These are phyloP conservation scores for Fonsecaea monophora DNA, from an alignment of 2,329 filamentous ascomycete genomes.

Conservation along the genomic window DNA sequence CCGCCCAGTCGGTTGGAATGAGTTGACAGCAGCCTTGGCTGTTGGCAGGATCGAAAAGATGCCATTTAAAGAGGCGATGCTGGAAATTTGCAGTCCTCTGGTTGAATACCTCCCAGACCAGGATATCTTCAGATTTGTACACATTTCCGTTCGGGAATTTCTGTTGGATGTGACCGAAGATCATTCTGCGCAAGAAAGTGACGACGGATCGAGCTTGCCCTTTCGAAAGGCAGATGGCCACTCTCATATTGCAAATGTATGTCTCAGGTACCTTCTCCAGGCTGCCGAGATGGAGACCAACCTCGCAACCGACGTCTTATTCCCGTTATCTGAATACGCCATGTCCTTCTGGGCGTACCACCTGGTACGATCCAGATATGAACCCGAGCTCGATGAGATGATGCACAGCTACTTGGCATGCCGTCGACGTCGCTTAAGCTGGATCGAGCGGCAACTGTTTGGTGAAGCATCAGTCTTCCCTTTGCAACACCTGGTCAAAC, in stretches of 20 bases:
- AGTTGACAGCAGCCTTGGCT: not conserved
- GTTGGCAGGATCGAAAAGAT: not conserved
- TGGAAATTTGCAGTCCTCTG: slow-evolving; percentile 2
- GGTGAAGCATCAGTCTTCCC: not conserved
- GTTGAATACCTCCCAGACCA: not conserved
- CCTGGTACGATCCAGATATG: not conserved
- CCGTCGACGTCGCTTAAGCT: not conserved
- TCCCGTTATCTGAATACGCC: not conserved
- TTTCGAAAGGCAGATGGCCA: not conserved
- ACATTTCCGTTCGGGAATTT: not conserved
- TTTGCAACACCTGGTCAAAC: not conserved
- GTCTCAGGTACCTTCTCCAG: not conserved
- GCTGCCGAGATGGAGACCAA: not conserved
- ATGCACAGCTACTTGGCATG: not conserved
- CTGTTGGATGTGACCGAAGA: not conserved
- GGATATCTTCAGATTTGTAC: not conserved
- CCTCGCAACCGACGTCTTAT: not conserved
- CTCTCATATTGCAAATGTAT: not conserved
- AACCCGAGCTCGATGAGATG: not conserved
- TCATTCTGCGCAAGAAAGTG: not conserved
- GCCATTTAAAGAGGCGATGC: not conserved
- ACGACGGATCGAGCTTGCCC: not conserved
- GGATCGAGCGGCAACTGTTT: not conserved
- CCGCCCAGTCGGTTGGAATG: not conserved
- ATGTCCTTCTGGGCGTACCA: not conserved